These are phyloP conservation scores for Hypericum perforatum DNA, from an alignment of 345 rosid genomes.

Conservation along the genomic window DNA sequence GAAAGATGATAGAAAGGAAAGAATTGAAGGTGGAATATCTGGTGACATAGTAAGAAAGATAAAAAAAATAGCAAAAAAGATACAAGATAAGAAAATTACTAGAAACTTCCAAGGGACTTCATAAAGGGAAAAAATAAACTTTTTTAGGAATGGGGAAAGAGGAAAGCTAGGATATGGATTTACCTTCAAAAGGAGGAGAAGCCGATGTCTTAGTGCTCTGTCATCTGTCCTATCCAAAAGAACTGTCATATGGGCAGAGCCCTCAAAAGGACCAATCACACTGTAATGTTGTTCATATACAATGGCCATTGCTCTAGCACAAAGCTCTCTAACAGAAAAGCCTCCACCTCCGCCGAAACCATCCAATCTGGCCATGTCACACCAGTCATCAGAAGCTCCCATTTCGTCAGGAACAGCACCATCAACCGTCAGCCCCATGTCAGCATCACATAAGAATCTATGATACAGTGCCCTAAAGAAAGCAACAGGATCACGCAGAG, in stretches of 20 bases:
- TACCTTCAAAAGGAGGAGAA: constrained; percentile 91
- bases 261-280: constrained; percentile 87
- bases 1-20: neutral
- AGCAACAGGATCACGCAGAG: constrained; percentile 92
- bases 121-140: neutral
- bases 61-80: too few relatives aligned
- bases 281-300: constrained; percentile 90
- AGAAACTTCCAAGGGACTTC: too few relatives aligned
- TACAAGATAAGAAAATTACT: too few relatives aligned
- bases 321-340: constrained; percentile 94
- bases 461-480: constrained; percentile 97
- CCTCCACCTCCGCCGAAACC: constrained; percentile 99
- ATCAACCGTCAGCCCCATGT: constrained; percentile 87
- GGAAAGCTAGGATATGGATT: neutral
- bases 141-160: neutral
- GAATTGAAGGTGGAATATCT: neutral
- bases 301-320: constrained; percentile 98
- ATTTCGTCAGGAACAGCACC: constrained; percentile 95
- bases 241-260: constrained; percentile 87
- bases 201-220: constrained; percentile 96
- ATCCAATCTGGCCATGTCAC: constrained; percentile 95
- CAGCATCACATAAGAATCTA: constrained; percentile 95
- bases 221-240: constrained; percentile 93
- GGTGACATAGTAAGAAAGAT: too few relatives aligned
- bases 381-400: constrained; percentile 98